phyloP scores from a whole-genome alignment of 768 basidiomycete genomes.

The Suillus subaureus region DNA sequence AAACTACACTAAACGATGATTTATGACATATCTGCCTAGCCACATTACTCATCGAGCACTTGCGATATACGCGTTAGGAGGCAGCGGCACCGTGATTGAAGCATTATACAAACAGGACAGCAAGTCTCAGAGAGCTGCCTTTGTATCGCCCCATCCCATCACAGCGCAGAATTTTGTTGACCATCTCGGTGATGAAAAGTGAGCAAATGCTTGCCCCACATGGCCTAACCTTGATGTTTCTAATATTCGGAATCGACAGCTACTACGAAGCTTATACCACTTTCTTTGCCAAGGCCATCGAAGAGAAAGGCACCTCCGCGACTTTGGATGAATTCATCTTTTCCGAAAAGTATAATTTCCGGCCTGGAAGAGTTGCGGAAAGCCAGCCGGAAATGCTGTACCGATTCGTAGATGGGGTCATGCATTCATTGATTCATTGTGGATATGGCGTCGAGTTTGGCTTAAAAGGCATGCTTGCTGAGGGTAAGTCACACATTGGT shows the following conservation, averaged over 20 bases:
- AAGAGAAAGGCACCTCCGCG: slow-evolving; percentile 19
- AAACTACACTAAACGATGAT: background rate
- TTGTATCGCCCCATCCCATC: slow-evolving; percentile 29
- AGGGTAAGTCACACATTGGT: slow-evolving; percentile 44
- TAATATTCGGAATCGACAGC: slow-evolving; percentile 13
- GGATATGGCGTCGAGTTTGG: slow-evolving; percentile 68
- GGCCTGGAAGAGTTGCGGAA: slow-evolving; percentile 14
- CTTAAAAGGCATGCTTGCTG: slow-evolving; percentile 59
- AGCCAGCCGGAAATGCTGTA: slow-evolving; percentile 54
- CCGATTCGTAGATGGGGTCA: slow-evolving; percentile 48
- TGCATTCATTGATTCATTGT: slow-evolving; percentile 65
- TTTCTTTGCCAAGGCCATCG: slow-evolving; percentile 26
- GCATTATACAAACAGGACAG: slow-evolving; percentile 29
- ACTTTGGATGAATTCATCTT: slow-evolving; percentile 34
- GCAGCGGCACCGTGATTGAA: slow-evolving; percentile 23
- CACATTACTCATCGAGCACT: slow-evolving; percentile 33
- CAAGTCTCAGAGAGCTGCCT: slow-evolving; percentile 21
- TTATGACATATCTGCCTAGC: slow-evolving; percentile 12
- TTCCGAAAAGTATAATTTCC: slow-evolving; percentile 30
- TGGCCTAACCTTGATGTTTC: background rate
- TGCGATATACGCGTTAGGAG: slow-evolving; percentile 33
- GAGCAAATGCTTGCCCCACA: background rate
- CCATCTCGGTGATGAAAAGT: slow-evolving; percentile 31
- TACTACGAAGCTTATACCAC: slow-evolving; percentile 29
- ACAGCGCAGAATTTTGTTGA: slow-evolving; percentile 26